Percentiles rank a stretch among this genome's conserved stretches.
phyloP scores from a whole-genome alignment of 345 rosid genomes.

The Dipteronia dyeriana region DNA sequence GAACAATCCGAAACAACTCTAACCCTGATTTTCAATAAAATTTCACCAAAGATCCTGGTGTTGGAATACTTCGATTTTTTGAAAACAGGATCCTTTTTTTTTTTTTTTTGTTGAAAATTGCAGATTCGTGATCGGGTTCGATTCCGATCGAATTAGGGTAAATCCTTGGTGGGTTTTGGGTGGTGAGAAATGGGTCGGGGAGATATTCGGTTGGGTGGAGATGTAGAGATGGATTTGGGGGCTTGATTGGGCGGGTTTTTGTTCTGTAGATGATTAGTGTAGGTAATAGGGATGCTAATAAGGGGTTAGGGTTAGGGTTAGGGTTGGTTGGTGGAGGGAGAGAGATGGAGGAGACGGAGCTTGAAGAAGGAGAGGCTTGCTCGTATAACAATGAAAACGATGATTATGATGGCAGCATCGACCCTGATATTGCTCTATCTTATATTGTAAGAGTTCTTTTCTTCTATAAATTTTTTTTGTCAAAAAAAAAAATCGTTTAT shows the following conservation, averaged over 20 bases:
- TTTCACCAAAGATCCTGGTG: constrained; percentile 10
- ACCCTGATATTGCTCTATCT: constrained; percentile 76
- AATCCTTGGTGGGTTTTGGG: constrained; percentile 37
- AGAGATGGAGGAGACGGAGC: constrained; percentile 63
- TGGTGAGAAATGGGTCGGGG: constrained; percentile 25
- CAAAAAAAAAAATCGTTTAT: not conserved
- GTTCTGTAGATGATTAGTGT: constrained; percentile 47
- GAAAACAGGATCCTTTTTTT: constrained; percentile 4
- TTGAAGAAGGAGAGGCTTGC: constrained; percentile 81
- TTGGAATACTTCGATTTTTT: constrained; percentile 6
- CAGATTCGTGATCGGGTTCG: constrained; percentile 42
- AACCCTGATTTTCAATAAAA: not conserved
- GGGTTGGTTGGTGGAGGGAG: constrained; percentile 30
- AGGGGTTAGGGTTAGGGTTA: constrained; percentile 55
- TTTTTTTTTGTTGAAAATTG: not conserved
- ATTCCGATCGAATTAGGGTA: constrained; percentile 33
- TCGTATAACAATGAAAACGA: constrained; percentile 51
- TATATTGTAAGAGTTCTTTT: constrained; percentile 62
- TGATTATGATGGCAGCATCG: constrained; percentile 49
- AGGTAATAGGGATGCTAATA: constrained; percentile 47
- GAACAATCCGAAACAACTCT: constrained; percentile 18
- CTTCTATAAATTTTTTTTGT: not conserved
- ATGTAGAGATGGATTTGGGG: constrained; percentile 16
- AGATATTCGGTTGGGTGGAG: constrained; percentile 21
- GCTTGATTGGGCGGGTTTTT: constrained; percentile 26